These are phyloP conservation scores for Dothideomycetes sp. DNA, from an alignment of 2,329 filamentous ascomycete genomes.

Conservation along the genomic window DNA sequence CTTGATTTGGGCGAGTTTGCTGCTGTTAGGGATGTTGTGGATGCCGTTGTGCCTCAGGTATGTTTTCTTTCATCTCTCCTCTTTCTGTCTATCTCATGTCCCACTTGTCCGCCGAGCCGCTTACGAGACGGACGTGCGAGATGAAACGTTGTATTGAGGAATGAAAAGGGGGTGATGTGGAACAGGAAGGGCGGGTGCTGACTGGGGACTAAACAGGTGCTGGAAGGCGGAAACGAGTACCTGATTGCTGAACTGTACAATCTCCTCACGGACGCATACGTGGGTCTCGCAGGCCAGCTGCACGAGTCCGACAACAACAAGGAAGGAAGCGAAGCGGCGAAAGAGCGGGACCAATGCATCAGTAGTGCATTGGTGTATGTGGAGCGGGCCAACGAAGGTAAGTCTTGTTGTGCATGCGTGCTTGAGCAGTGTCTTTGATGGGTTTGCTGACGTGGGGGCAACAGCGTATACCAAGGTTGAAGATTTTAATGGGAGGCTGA, in stretches of 20 bases:
- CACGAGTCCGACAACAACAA: too few species aligned
- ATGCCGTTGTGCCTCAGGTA: conserved; percentile 62
- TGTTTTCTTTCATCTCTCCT: conserved; percentile 8
- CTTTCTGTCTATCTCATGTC: neutral
- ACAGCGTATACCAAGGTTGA: conserved; percentile 54
- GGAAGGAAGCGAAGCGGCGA: conserved; percentile 13
- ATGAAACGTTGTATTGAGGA: too few species aligned
- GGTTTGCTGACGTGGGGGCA: neutral
- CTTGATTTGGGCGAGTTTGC: conserved; percentile 60
- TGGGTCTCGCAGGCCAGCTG: conserved; percentile 58
- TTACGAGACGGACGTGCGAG: too few species aligned
- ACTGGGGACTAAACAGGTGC: conserved; percentile 21
- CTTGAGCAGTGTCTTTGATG: neutral
- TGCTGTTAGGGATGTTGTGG: conserved; percentile 53
- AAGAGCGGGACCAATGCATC: conserved; percentile 16
- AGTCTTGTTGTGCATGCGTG: conserved; percentile 2
- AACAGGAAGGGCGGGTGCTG: neutral
- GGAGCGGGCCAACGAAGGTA: conserved; percentile 23
- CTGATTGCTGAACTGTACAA: conserved; percentile 58
- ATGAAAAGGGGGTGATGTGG: neutral
- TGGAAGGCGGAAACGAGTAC: conserved; percentile 57
- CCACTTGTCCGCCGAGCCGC: too few species aligned
- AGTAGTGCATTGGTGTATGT: conserved; percentile 17
- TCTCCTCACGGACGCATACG: conserved; percentile 62
- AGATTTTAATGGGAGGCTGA: conserved; percentile 59